Evolutionary conservation across 768 basidiomycete genomes (phyloP).

Genomic region (Rhizopogon vesiculosus): DNA sequence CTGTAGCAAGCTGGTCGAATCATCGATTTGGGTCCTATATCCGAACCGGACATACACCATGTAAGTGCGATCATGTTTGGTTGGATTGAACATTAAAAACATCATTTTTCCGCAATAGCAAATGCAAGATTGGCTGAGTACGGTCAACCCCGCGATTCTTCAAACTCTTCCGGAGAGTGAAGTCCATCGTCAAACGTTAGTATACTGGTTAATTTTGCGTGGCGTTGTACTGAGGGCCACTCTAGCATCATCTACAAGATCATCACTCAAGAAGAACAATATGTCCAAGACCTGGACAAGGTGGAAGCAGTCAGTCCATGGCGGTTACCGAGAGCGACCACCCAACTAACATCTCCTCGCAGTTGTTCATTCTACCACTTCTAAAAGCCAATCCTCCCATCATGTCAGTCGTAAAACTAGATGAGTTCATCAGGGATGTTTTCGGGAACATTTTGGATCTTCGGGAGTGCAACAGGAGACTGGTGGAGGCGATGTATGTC

Average conservation of each 20-base stretch:
- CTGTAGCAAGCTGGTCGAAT: slow-evolving; percentile 16
- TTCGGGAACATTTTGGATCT: slow-evolving; percentile 88
- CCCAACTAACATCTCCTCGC: slow-evolving; percentile 19
- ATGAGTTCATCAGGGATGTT: slow-evolving; percentile 84
- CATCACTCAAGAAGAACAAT: slow-evolving; percentile 85
- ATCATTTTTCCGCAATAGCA: slow-evolving; percentile 13
- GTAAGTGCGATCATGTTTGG: slow-evolving; percentile 12
- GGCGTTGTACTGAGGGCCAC: neutral
- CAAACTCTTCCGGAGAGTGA: slow-evolving; percentile 68
- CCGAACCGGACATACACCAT: slow-evolving; percentile 26
- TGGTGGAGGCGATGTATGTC: slow-evolving; percentile 84
- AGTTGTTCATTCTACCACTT: slow-evolving; percentile 53
- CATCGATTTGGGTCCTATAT: slow-evolving; percentile 13
- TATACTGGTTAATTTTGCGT: neutral
- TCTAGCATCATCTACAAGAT: slow-evolving; percentile 76
- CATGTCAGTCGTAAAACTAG: slow-evolving; percentile 52
- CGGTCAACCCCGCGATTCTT: slow-evolving; percentile 45
- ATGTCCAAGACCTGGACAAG: slow-evolving; percentile 80
- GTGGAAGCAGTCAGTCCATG: slow-evolving; percentile 62
- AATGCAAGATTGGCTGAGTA: slow-evolving; percentile 47
- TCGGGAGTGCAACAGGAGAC: slow-evolving; percentile 73
- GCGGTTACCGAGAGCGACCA: neutral
- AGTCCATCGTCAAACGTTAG: slow-evolving; percentile 72
- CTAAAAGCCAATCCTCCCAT: slow-evolving; percentile 52
- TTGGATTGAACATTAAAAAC: slow-evolving; percentile 8